Base-by-base conservation (phyloP, 805 yeast species). In the Myxozyma mucilagina region DNA sequence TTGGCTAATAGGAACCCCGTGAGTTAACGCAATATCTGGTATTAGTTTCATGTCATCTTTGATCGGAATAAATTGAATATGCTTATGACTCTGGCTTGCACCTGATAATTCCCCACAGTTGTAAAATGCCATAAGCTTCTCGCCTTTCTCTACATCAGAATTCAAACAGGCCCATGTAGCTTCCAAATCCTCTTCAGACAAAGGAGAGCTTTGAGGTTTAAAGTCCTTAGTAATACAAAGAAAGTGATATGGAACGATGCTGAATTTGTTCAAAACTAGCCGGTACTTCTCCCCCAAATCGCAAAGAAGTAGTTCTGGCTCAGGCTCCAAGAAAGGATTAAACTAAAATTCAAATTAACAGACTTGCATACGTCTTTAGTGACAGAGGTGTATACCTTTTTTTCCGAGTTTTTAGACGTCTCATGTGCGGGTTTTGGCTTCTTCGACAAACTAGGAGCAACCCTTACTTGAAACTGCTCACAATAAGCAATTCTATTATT, bases 81-180 rank as follows among this genome's bases (percentile, higher is more conserved):
- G 99, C 72, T 89, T 90, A 76, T 93, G 99, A 51, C 89, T 87
- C 70, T 91, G 94, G 0, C 97, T 90, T n/a, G 97, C 96, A 1
- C 98, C 99, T 64, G 96, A 84, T 67, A 84, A 80, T 18, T 85
- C 84, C 7, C 99, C 99, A 70, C 90, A 85, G 74, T 93, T 93
- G 80, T 84, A 93, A 74, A 93, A 93, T 0, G 91, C 91, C 72
- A 92, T 79, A 79, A 89, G 87, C 59, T 82, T 79, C 24, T 24
- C 39, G 29, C 24, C 41, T 67, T 10, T 68, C n/a, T 60, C 68
- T 84, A 83, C 54, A 3, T 41, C 49, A 32, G 44, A 75, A 14
- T 73, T 71, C 63, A 93, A 75, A 24, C 89, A 76, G 4, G 81
- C 71, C 70, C 83, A 83, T 4, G 87, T 78, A 0, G 86, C 82